phyloP scores from a whole-genome alignment of 768 basidiomycete genomes.

The Mrakia hoshinonis region DNA sequence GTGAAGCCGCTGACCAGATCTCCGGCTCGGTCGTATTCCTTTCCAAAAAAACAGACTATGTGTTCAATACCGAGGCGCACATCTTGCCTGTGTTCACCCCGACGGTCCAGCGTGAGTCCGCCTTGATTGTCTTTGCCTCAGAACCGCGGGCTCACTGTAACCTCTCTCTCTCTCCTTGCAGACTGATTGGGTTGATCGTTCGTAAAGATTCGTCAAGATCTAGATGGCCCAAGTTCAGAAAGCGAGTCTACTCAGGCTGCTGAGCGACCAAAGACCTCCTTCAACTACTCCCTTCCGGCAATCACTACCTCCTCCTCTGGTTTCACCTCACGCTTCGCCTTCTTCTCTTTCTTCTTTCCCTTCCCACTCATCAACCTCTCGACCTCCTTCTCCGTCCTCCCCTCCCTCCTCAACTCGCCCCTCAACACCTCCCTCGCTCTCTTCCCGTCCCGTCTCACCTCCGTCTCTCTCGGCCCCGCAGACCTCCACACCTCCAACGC shows the following conservation, averaged over 20 bases:
- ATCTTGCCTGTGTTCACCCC: conserved; percentile 25
- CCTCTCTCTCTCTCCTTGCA: neutral
- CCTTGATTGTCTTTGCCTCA: no score
- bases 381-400: neutral
- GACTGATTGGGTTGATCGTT: no score
- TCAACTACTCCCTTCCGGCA: no score
- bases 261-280: no score
- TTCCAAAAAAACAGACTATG: conserved; percentile 67
- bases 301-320: neutral
- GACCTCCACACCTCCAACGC: neutral
- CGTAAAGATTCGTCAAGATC: no score
- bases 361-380: neutral
- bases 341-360: neutral
- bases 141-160: neutral
- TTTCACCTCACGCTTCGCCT: neutral
- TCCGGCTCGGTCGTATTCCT: conserved; percentile 49
- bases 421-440: neutral
- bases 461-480: neutral
- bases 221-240: no score
- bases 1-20: neutral
- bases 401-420: neutral
- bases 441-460: neutral
- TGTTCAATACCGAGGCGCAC: conserved; percentile 95
- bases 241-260: no score
- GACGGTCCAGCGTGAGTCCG: conserved; percentile 6